Percentiles rank a stretch among this genome's conserved stretches.
These are phyloP conservation scores for Scheffersomyces cryptocercus DNA, from an alignment of 1,139 yeast species.

Conservation along the genomic window DNA sequence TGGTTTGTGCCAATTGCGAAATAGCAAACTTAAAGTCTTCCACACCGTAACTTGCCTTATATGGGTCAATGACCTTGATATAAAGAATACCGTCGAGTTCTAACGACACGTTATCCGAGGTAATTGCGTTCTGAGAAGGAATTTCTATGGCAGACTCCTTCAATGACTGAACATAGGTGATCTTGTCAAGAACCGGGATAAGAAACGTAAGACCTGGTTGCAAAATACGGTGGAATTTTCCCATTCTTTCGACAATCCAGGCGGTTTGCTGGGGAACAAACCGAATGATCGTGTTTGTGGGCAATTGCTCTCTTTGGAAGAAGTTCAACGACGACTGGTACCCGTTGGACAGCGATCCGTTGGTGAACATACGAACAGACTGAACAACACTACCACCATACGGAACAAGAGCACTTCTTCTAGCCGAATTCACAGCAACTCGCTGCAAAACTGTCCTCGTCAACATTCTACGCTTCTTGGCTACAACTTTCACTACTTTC, in stretches of 20 bases:
- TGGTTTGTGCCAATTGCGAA: slow-evolving; percentile 83
- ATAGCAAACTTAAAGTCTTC: slow-evolving; percentile 88
- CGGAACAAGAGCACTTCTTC: no score
- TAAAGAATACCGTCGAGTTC: slow-evolving; percentile 85
- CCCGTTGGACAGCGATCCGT: not conserved
- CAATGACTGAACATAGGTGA: slow-evolving; percentile 77
- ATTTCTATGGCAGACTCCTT: slow-evolving; percentile 84
- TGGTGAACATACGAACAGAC: no score
- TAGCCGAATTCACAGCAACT: no score
- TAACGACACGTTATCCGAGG: slow-evolving; percentile 81
- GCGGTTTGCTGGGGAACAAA: slow-evolving; percentile 93
- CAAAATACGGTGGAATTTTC: slow-evolving; percentile 72
- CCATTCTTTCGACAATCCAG: slow-evolving; percentile 92
- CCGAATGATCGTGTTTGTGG: slow-evolving; percentile 70
- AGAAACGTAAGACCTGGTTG: slow-evolving; percentile 79
- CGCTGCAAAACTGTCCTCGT: no score
- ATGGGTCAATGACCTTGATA: slow-evolving; percentile 76
- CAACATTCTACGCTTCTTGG: no score
- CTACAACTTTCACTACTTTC: no score
- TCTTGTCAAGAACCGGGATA: slow-evolving; percentile 70
- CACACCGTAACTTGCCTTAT: slow-evolving; percentile 85
- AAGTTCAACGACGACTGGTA: slow-evolving; percentile 41
- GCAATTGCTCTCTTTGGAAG: slow-evolving; percentile 68
- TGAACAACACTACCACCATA: no score
- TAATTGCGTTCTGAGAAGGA: slow-evolving; percentile 82